A percentile compares a stretch with the other conserved stretches of the same genome.
Conservation (phyloP, 1,284 basidiomycete species). For the Taiwanofungus camphoratus region DNA sequence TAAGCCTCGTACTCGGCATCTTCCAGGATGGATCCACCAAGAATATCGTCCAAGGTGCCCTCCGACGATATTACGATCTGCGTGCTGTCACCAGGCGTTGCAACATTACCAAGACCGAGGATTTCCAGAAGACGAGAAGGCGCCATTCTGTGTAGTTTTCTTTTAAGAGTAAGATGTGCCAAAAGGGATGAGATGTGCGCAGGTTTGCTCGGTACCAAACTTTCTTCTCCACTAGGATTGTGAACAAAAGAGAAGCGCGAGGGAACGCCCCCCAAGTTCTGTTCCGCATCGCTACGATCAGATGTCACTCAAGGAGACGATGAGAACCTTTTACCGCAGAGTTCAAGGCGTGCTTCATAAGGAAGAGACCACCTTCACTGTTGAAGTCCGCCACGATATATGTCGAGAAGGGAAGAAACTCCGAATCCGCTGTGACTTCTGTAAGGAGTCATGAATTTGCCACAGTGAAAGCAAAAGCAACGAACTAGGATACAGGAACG, state of each 20-base stretch:
- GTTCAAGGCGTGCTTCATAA: constrained; percentile 58
- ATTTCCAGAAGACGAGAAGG: constrained; percentile 34
- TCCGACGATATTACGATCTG: constrained; percentile 36
- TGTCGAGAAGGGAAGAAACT: constrained; percentile 42
- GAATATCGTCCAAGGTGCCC: constrained; percentile 30
- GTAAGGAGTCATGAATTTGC: neutral
- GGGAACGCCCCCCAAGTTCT: constrained; percentile 37
- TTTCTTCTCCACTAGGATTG: constrained; percentile 36
- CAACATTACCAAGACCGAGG: constrained; percentile 26
- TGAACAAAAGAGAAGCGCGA: constrained; percentile 62
- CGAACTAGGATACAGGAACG: constrained; percentile 64
- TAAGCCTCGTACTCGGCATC: constrained; percentile 33
- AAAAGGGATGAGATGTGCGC: constrained; percentile 36
- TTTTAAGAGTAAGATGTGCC: constrained; percentile 38
- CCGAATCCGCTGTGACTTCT: constrained; percentile 30
- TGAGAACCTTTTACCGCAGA: constrained; percentile 48
- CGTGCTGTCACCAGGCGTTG: neutral
- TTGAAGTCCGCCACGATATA: constrained; percentile 83
- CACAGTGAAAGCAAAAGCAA: constrained; percentile 4
- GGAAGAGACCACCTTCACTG: constrained; percentile 44
- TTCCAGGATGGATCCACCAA: constrained; percentile 29
- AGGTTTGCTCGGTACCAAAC: constrained; percentile 14
- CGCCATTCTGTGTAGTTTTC: constrained; percentile 33
- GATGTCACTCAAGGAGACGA: neutral
- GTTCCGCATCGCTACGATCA: neutral